Evolutionary conservation across 495 filamentous ascomycete genomes (phyloP).

Genomic region (Cryomyces antarcticus): DNA sequence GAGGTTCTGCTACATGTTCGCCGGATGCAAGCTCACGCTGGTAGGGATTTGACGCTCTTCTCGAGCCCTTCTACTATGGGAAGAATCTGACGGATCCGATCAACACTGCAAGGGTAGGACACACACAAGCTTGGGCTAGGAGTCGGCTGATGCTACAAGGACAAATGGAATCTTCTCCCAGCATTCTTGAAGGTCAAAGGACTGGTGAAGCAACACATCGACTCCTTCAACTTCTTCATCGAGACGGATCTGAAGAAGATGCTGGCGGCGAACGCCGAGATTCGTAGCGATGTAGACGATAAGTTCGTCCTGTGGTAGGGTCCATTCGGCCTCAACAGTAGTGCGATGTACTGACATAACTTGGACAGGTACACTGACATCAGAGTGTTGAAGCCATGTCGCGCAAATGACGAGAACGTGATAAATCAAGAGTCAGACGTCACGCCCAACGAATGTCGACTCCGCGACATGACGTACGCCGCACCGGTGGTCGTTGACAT

Average conservation of each 20-base stretch:
- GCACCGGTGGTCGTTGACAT: slow-evolving; percentile 83
- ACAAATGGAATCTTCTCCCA: slow-evolving; percentile 92
- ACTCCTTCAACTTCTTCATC: slow-evolving; percentile 95
- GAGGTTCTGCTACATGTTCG: not conserved
- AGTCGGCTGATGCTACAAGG: slow-evolving; percentile 16
- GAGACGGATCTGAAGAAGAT: slow-evolving; percentile 93
- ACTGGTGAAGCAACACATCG: slow-evolving; percentile 89
- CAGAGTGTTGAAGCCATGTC: slow-evolving; percentile 57
- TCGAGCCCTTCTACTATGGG: slow-evolving; percentile 90
- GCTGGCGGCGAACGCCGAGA: slow-evolving; percentile 62
- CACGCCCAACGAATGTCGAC: slow-evolving; percentile 84
- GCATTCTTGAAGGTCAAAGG: slow-evolving; percentile 96
- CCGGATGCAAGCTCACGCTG: slow-evolving; percentile 2
- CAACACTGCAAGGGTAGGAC: slow-evolving; percentile 44
- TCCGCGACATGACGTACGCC: slow-evolving; percentile 88
- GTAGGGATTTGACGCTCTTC: slow-evolving; percentile 54
- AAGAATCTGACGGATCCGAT: slow-evolving; percentile 88
- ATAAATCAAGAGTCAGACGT: slow-evolving; percentile 34
- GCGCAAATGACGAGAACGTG: slow-evolving; percentile 46
- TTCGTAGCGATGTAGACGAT: slow-evolving; percentile 73
- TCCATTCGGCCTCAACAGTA: not conserved
- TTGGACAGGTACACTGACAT: slow-evolving; percentile 51
- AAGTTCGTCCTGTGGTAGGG: slow-evolving; percentile 44
- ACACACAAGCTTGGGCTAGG: not conserved
- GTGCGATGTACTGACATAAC: too few species aligned